Evolutionary conservation across 176 grass and related monocot genomes (phyloP).

Genomic region (Metroxylon sagu): DNA sequence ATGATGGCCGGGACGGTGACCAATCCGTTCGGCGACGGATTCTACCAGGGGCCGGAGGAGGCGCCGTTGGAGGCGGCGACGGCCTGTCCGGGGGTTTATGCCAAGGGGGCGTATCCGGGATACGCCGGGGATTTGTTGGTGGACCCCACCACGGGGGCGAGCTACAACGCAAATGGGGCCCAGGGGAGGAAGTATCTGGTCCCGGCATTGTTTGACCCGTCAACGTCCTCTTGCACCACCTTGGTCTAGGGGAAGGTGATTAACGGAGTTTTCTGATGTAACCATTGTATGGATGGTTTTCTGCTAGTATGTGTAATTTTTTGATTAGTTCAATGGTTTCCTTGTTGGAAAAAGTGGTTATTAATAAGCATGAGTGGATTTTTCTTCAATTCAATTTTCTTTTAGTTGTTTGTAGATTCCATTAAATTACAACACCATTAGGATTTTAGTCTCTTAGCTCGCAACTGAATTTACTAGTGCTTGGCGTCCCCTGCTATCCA

Average conservation of each 20-base stretch:
- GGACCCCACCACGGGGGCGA: conserved; percentile 40
- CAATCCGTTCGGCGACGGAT: conserved; percentile 65
- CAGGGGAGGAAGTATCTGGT: conserved; percentile 49
- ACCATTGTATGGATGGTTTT: too few species aligned
- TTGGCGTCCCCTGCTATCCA: too few species aligned
- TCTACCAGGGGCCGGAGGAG: conserved; percentile 55
- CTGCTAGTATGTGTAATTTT: too few species aligned
- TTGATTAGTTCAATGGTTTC: too few species aligned
- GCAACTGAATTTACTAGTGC: too few species aligned
- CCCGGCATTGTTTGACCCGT: conserved; percentile 47
- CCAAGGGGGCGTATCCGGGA: conserved; percentile 50
- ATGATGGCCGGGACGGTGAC: conserved; percentile 54
- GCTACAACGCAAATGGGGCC: conserved; percentile 52
- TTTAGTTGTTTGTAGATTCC: too few species aligned
- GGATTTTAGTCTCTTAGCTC: too few species aligned
- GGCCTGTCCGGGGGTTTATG: conserved; percentile 57
- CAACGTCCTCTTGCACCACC: conserved; percentile 41
- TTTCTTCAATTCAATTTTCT: too few species aligned
- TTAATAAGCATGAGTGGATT: too few species aligned
- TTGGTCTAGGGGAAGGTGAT: conserved; percentile 25
- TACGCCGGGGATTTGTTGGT: conserved; percentile 44
- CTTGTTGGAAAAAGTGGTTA: too few species aligned
- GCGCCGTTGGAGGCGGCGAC: conserved; percentile 58
- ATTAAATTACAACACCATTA: too few species aligned
- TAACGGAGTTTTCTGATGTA: too few species aligned